Percentiles rank a stretch among this genome's conserved stretches.
Conservation (phyloP, 148 eudicot genomes). For the Nepenthes mirabilis region DNA sequence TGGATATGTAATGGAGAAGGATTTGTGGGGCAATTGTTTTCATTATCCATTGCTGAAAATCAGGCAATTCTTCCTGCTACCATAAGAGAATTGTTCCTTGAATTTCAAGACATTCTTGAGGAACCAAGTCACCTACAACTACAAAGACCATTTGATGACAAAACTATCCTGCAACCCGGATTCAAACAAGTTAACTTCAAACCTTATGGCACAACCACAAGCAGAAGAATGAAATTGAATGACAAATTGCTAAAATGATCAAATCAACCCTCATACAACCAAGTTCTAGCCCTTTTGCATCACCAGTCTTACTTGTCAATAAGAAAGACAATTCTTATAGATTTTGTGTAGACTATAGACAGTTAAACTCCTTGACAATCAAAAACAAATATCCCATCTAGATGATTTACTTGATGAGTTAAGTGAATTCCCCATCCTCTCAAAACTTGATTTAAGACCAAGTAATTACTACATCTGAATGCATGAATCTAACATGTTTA, state of each 20-base stretch:
- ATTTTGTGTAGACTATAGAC: conserved; percentile 3
- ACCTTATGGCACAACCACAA: background rate
- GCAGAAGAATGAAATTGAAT: background rate
- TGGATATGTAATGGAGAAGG: too few species aligned
- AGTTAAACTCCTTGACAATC: background rate
- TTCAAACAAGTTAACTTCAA: background rate
- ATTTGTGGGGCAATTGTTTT: too few species aligned
- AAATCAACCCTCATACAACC: background rate
- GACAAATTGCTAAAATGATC: background rate
- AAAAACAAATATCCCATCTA: conserved; percentile 1
- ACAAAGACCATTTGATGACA: too few species aligned
- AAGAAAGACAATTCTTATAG: background rate
- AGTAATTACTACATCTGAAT: conserved; percentile 2
- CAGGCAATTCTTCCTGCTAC: too few species aligned
- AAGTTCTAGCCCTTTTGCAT: background rate
- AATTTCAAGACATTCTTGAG: too few species aligned
- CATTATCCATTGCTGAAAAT: too few species aligned
- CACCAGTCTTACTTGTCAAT: background rate
- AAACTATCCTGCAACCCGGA: too few species aligned
- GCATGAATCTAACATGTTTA: background rate
- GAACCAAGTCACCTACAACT: too few species aligned
- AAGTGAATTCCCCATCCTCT: background rate
- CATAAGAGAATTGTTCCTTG: too few species aligned
- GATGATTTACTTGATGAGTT: conserved; percentile 6
- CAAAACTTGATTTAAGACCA: conserved; percentile 1